A percentile compares a stretch with the other conserved stretches of the same genome.
These are phyloP conservation scores for Teunomyces panamensis DNA, from an alignment of 805 yeast genomes.

Conservation along the genomic window DNA sequence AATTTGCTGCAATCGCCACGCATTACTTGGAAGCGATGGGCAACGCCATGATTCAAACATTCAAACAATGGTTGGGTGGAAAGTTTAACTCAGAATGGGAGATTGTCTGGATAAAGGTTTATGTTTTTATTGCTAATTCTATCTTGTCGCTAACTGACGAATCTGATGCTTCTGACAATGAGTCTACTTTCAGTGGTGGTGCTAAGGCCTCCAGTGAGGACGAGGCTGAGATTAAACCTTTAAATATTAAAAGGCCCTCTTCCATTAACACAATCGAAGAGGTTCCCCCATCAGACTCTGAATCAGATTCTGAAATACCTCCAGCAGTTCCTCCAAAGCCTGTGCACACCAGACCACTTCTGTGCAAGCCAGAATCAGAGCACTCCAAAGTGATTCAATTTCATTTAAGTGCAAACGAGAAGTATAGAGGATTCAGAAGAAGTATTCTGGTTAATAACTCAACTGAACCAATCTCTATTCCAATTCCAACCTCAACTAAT, in stretches of 20 bases:
- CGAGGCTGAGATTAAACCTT: conserved; percentile 24
- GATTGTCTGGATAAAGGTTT: conserved; percentile 38
- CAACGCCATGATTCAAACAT: conserved; percentile 34
- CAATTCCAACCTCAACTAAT: conserved; percentile 4
- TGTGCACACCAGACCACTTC: conserved; percentile 3
- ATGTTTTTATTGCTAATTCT: conserved; percentile 38
- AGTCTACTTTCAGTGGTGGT: conserved; percentile 16
- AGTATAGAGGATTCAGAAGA: conserved; percentile 44
- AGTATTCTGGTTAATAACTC: conserved; percentile 19
- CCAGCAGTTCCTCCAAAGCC: conserved; percentile 10
- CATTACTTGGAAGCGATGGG: conserved; percentile 43
- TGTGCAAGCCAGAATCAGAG: neutral
- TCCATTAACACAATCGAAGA: conserved; percentile 9
- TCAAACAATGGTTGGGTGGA: conserved; percentile 35
- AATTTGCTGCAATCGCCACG: conserved; percentile 20
- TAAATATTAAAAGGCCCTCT: conserved; percentile 16
- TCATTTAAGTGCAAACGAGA: conserved; percentile 28
- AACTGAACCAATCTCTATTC: conserved; percentile 18
- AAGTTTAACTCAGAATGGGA: conserved; percentile 31
- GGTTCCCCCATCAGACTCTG: neutral
- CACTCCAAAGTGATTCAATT: conserved; percentile 16
- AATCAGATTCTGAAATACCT: conserved; percentile 10
- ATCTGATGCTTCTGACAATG: conserved; percentile 19
- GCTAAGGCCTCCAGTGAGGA: conserved; percentile 7
- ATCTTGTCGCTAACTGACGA: conserved; percentile 26